Evolutionary conservation across 1,284 basidiomycete genomes (phyloP), one percentile per base, ranked within the genome.

Genomic region (Pseudozyma pruni): DNA sequence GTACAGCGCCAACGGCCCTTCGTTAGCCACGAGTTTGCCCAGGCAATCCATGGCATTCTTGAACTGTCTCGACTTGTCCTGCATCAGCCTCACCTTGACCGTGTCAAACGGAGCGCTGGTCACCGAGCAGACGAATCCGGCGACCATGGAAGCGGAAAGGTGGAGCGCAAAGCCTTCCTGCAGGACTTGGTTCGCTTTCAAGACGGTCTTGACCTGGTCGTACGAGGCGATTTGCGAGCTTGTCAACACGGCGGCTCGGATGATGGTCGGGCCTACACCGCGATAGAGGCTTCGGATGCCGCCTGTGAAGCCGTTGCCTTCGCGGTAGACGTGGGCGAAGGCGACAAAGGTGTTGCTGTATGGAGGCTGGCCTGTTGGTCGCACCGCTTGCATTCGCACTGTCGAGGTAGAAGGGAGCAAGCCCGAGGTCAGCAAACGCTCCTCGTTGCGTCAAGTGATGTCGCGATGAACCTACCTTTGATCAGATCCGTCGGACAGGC

Each of bases 31-130:
- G 9, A 78, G 48, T 33, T 66, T 68, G 22, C 40, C 58, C 10
- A 75, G n/a, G 43, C 66, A 70, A 27, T 74, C 66, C 5, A 74
- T 47, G 3, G 75, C 68, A 16, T 55, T 70, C 20, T 45, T 58
- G 56, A 66, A 64, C 34, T 69, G 37, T 31, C 62, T 47, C 25
- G 37, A 23, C 22, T 64, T 66, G 48, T 73, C 68, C 50, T 75
- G 66, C 75, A 78, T 78, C 22, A 78, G 13, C 10, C 75, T 40
- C 1, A 74, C 66, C 42, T 78, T 78, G 52, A 78, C 58, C 17
- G 64, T 66, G 35, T 78, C 75, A 19, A 78, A 70, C 1, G 75
- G 75, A 11, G 69, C 67, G 31, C 60, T 67, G 4, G 70, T 60
- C 16, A 68, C 51, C 11, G 64, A 70, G 58, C 68, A 72, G n/a